Base-by-base conservation (phyloP, 371 early-diverging fungal species). In the Mortierella sp. region DNA sequence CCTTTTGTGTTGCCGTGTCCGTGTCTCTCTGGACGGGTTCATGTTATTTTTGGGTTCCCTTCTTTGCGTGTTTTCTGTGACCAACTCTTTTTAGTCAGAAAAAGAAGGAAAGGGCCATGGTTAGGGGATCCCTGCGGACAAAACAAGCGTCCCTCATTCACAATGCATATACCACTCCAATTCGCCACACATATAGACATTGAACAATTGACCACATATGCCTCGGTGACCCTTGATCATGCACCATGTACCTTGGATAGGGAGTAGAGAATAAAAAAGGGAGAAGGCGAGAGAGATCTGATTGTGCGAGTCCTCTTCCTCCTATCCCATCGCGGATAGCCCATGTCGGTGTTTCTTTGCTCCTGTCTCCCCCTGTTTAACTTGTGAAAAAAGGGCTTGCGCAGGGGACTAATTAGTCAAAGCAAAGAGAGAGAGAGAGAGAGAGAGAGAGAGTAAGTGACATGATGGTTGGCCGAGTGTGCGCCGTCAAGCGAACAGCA, bases 1-100 rank as follows among this genome's bases (percentile, higher is more conserved):
- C 40, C 40, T 61, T 70, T 76, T 70, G 69, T 76, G 57, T 55
- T 70, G 76, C 76, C 76, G 76, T 43, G 71, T 26, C 43, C 51
- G 31, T 53, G 34, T 24, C 59, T 55, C 69, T 53, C 50, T 53
- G 59, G 64, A 31, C 16, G 37, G 24, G 31, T 31, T 31, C 44
- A 28, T 21, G 72, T 37, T 64, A 64, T 64, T 64, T 61, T 64
- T 24, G 67, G 24, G 37, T 34, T 44, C 28, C 13, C 48, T 71
- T 71, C 10, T 71, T 21, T 53, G n/a, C 40, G 34, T 71, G 21
- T 28, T 71, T 71, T 71, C n/a, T 71, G 43, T 46, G 28, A 70
- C 48, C 48, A 51, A 71, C 4, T 61, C 57, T 61, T 31, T 59
- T 57, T 28, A 50, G 34, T 34, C 61, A 57, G 10, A 71, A 31